Base-by-base conservation (phyloP, 495 filamentous ascomycete species). In the Penicillium tannophilum region DNA sequence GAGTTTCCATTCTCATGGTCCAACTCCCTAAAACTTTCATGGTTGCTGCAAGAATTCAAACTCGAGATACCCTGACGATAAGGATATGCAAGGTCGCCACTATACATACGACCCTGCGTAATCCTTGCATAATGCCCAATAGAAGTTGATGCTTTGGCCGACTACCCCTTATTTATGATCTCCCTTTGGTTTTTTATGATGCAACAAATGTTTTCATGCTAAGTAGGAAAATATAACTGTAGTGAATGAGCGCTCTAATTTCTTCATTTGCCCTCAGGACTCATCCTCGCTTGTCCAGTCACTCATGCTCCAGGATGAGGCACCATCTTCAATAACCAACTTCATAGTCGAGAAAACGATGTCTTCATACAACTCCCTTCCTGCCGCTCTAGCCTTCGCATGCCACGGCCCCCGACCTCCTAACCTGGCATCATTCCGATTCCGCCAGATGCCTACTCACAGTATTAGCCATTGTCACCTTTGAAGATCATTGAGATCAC, bases 401-500 rank as follows among this genome's bases (percentile, higher is more conserved):
- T 84, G 80, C 65, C 80, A 81, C 11, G 80, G 76, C 4, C 90
- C 89, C 14, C 75, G 69, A 26, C 88, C 87, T 56, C 88, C 90
- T 59, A 82, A 78, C 63, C 78, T 79, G 28, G 90, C 89, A 72
- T 93, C 90, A 39, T 86, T 78, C 31, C 82, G 78, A 63, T 78
- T 84, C 41, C 88, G 79, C 90, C 90, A 93, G 59, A 93, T 66
- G 68, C 80, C 79, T 82, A 28, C 4, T n/a, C 41, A 43, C 19
- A 17, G 49, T 63, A 65, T 44, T 30, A 56, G n/a, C 35, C 20
- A 33, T 11, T 24, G 42, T 31, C 17, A 31, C 8, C 23, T 6
- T 39, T n/a, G 19, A 9, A 39, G 12, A 28, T 16, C 12, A 16
- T 12, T 23, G 24, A 0, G 52, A 41, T 11, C 39, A 70, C 76